Evolutionary conservation across 2,329 filamentous ascomycete genomes (phyloP), one percentile per base, ranked within the genome.

Genomic region (Macroventuria anomochaeta): DNA sequence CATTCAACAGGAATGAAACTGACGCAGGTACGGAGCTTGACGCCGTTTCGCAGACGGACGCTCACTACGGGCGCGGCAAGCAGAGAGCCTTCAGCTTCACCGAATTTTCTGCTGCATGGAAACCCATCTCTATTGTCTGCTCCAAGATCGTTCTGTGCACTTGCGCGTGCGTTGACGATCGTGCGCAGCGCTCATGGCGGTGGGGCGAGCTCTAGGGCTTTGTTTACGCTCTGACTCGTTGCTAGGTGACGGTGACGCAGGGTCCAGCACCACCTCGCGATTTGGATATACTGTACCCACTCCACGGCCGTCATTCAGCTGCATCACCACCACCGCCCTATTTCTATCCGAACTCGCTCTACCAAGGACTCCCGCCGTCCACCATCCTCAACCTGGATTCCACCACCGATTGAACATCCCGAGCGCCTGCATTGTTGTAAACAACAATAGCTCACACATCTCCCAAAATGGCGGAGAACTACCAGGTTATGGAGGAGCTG

Each of bases 401-500:
- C 43, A 39, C 43, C 44, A 51, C 46, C 49, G 53, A 53, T 42
- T 56, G 42, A 42, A 33, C 20, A 38, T 39, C 26, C 56, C 56
- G 57, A 60, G 62, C 65, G 55, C 46, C 43, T 40, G 41, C 54
- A 50, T 58, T 61, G 58, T 60, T 60, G 53, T 58, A 55, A 48
- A 53, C 58, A 53, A 61, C 53, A 52, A 54, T 41, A 41, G 37
- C 43, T 42, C 46, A 62, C 57, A 44, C 49, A 39, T 53, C 55
- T 55, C 55, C 62, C 58, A 83, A 80, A 63, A 88, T 96, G 81
- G 90, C 93, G 67, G 87, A 88, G 70, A 88, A 90, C 73, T 99
- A 96, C 77, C 90, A 96, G 78, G 90, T 97, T 74, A 84, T 97
- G 69, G 93, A 97, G 81, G 95, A 97, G 81, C 83, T 97, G 69